Evolutionary conservation across 495 filamentous ascomycete species (phyloP), one percentile per base, ranked within the genome.

Genomic region (Ramalina intermedia): DNA sequence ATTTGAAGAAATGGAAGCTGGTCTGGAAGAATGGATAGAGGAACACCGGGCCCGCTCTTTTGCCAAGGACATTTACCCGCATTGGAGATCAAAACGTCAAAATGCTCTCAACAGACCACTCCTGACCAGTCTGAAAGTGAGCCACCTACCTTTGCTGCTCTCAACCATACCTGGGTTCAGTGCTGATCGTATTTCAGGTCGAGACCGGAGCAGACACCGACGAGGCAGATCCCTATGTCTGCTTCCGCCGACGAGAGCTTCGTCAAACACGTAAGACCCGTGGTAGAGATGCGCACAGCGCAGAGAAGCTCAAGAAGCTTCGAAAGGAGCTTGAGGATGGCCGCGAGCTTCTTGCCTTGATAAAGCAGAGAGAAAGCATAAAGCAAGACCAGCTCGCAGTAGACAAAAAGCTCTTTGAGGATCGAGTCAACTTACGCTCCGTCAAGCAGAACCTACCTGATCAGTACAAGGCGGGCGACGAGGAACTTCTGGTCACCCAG

Each of bases 141-240:
- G 64, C 56, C 17, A 2, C 38, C 33, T 26, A 23, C 18, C 43
- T 36, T 14, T 35, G 17, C 29, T 46, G 38, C 29, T 8, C 29
- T 13, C 8, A 7, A 33, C 7, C 29, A 33, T 11, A 33, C 24
- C 12, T 37, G 36, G 4, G 37, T 14, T 14, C n/a, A 16, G n/a
- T 46, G 52, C 66, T 69, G 51, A 68, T 58, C 26, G 38, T 6
- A 27, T 33, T 26, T 41, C 56, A 94, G 77, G 87, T 94, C 47
- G 93, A 96, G 69, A 88, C 79, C 37, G 83, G 87, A 42, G 80
- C 82, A 61, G 91, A 96, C 47, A 94, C 82, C 41, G 91, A 98
- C 63, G 91, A 98, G 56, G 76, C 83, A 55, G 91, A 98, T 66
- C 93, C 91, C 47, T 98, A 93, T 63, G 89, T 98, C 62, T 98